These are phyloP conservation scores for Colletotrichum aenigma DNA, from an alignment of 2,329 filamentous ascomycete species.

Conservation along the genomic window DNA sequence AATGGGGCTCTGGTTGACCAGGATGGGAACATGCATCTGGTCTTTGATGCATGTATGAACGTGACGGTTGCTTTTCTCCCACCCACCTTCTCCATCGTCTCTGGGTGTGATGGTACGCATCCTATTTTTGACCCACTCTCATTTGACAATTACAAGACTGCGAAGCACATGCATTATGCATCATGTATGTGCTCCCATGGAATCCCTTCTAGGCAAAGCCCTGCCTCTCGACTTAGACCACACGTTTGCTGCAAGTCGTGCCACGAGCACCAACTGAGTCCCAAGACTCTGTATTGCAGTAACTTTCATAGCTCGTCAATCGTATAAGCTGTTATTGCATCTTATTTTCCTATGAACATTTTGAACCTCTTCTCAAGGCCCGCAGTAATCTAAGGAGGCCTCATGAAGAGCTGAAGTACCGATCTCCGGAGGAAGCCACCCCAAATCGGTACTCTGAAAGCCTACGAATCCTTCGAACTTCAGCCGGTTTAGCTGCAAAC, in stretches of 20 bases:
- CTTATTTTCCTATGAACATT: not conserved
- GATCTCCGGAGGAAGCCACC: not conserved
- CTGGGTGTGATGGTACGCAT: not conserved
- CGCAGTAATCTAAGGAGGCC: not conserved
- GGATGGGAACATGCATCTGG: not conserved
- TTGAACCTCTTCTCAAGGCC: not conserved
- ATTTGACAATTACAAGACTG: not conserved
- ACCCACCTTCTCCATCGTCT: not conserved
- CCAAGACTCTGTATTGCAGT: not conserved
- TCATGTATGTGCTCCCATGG: not conserved
- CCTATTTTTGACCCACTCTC: not conserved
- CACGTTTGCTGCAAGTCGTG: not conserved
- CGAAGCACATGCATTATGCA: not conserved
- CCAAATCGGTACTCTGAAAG: not conserved
- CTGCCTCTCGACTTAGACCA: not conserved
- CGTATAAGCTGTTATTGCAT: not conserved
- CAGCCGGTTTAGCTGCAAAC: not conserved
- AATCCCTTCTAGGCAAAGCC: not conserved
- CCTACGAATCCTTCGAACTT: not conserved
- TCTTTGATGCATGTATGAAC: not conserved
- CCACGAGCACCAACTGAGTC: not conserved
- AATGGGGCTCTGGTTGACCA: conserved; percentile 41
- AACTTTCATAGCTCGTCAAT: not conserved
- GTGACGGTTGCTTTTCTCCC: not conserved
- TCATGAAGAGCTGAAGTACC: not conserved